Base-by-base conservation (phyloP, 805 yeast genomes). In the Pichia nakasei region DNA sequence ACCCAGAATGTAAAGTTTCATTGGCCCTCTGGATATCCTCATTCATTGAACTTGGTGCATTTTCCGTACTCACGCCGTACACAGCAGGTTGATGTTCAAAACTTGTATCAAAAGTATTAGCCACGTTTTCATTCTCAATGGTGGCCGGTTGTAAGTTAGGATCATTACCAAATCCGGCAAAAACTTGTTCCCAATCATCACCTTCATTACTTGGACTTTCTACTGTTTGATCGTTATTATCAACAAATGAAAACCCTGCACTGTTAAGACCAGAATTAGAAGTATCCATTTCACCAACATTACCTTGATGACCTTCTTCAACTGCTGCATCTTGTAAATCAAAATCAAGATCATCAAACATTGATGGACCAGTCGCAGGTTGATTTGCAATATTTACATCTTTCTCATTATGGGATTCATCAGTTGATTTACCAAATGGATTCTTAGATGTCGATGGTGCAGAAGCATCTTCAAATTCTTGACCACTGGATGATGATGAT, bases 121-220 rank as follows among this genome's bases (percentile, higher is more conserved):
- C 15, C n/a, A 22, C 24, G 33, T 37, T 37, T 9, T 37, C 45
- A 21, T 34, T 34, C n/a, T 49, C 56, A 17, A 46, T 34, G 11
- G 42, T 32, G 1, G 48, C 49, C 6, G 53, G 48, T 26, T 55
- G 50, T 42, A 56, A 22, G 21, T 44, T 50, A 32, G 61, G 64
- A 51, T 61, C 70, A 50, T 82, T 82, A 17, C 91, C 89, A 59
- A 85, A 84, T 0, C 94, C 95, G 4, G 94, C 91, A 66, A 88
- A 88, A 22, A 88, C 73, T 64, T 86, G 89, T 56, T 88, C 96
- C 97, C 97, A 88, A 60, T 88, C 97, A 55, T 86, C 95, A 42
- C 57, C 66, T 5, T 72, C 70, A 27, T 13, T 33, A 17, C 18
- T 9, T 21, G 9, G 27, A 20, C 38, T 34, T 29, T 40, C 20